A percentile compares a stretch with the other conserved stretches of the same genome.
Evolutionary conservation across 176 grass and related monocot genomes (phyloP).

Genomic region (Oryza glaberrima): DNA sequence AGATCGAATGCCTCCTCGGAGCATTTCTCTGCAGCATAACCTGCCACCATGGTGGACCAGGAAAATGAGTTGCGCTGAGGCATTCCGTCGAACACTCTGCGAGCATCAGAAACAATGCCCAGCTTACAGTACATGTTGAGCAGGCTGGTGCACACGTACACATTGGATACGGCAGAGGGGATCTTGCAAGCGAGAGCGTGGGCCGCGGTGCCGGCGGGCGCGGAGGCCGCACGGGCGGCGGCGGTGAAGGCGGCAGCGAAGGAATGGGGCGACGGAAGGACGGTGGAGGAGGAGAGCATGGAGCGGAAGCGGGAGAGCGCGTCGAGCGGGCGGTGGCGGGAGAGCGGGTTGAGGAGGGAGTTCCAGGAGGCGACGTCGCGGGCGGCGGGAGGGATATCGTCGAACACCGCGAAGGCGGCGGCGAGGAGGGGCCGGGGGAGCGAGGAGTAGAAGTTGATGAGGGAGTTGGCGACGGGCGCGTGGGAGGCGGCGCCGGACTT

Average conservation of each 20-base stretch:
- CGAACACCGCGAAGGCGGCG: slow-evolving; percentile 47
- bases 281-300: slow-evolving; percentile 47
- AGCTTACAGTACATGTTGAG: slow-evolving; percentile 80
- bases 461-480: slow-evolving; percentile 62
- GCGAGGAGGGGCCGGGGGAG: slow-evolving; percentile 46
- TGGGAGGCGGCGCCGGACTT: slow-evolving; percentile 57
- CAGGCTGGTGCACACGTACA: slow-evolving; percentile 59
- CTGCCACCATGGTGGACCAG: slow-evolving; percentile 67
- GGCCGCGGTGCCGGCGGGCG: slow-evolving; percentile 9
- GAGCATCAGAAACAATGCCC: slow-evolving; percentile 46
- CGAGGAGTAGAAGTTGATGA: slow-evolving; percentile 68
- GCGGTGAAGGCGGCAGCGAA: slow-evolving; percentile 65
- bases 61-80: slow-evolving; percentile 53
- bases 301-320: slow-evolving; percentile 52
- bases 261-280: slow-evolving; percentile 62
- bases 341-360: slow-evolving; percentile 69
- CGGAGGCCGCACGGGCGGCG: slow-evolving; percentile 26
- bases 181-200: slow-evolving; percentile 58
- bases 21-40: slow-evolving; percentile 59
- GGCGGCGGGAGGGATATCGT: slow-evolving; percentile 26
- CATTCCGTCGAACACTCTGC: slow-evolving; percentile 69
- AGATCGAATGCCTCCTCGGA: slow-evolving; percentile 51
- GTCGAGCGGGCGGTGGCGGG: slow-evolving; percentile 34
- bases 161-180: slow-evolving; percentile 37
- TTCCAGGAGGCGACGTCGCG: slow-evolving; percentile 72